Evolutionary conservation across 2,329 filamentous ascomycete genomes (phyloP).

Genomic region (Colletotrichum somersetense): DNA sequence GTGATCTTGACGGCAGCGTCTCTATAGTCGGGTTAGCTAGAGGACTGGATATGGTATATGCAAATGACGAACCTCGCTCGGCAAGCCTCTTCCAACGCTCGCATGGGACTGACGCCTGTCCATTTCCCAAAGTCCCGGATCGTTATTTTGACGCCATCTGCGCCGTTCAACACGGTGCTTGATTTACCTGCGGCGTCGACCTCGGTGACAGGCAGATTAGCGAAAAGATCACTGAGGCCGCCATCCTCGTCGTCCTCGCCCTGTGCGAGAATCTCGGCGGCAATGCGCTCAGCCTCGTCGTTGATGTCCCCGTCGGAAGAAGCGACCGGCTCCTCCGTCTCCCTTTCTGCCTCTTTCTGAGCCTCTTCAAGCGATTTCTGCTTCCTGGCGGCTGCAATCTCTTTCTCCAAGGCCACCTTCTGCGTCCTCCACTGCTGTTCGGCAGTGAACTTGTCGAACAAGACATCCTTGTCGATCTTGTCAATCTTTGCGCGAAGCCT

Average conservation of each 20-base stretch:
- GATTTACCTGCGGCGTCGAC: conserved; percentile 71
- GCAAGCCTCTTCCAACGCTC: conserved; percentile 88
- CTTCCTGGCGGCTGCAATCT: conserved; percentile 66
- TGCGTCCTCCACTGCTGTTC: conserved; percentile 74
- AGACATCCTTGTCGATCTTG: conserved; percentile 80
- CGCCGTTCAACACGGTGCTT: conserved; percentile 65
- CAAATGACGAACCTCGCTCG: conserved; percentile 72
- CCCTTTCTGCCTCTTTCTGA: conserved; percentile 40
- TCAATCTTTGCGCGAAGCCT: conserved; percentile 81
- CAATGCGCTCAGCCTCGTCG: conserved; percentile 69
- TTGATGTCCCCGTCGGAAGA: conserved; percentile 61
- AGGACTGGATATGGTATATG: neutral
- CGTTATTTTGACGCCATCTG: conserved; percentile 67
- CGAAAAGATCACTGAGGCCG: conserved; percentile 68
- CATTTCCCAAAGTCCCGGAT: conserved; percentile 89
- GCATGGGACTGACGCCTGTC: conserved; percentile 80
- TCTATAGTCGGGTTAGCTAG: conserved; percentile 56
- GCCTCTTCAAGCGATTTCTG: conserved; percentile 52
- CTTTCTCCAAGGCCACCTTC: conserved; percentile 71
- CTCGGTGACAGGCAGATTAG: conserved; percentile 71
- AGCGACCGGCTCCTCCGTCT: conserved; percentile 44
- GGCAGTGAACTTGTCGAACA: conserved; percentile 78
- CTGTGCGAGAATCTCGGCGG: conserved; percentile 69
- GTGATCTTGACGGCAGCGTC: conserved; percentile 77
- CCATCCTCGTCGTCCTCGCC: conserved; percentile 68